A percentile compares a stretch with the other conserved stretches of the same genome.
These are phyloP conservation scores for Xylaria sp. DNA, from an alignment of 2,329 filamentous ascomycete species.

Conservation along the genomic window DNA sequence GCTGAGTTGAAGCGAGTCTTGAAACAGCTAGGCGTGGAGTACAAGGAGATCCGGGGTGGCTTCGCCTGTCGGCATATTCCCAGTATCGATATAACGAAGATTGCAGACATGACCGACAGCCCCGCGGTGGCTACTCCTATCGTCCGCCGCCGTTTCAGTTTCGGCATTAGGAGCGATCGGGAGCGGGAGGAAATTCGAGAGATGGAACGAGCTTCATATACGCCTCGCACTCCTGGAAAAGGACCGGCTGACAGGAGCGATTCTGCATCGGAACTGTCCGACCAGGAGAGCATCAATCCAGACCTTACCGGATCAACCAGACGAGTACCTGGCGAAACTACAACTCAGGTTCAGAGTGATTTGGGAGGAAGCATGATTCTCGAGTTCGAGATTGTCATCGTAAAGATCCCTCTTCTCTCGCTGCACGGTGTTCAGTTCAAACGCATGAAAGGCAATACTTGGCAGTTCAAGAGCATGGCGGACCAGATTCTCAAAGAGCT, in stretches of 20 bases:
- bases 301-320: conserved; percentile 48
- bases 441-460: conserved; percentile 88
- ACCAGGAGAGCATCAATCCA: conserved; percentile 60
- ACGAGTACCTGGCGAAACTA: conserved; percentile 75
- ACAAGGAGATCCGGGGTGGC: conserved; percentile 84
- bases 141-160: conserved; percentile 76
- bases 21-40: conserved; percentile 83
- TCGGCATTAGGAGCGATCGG: conserved; percentile 63
- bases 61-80: conserved; percentile 86
- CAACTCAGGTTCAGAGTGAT: conserved; percentile 85
- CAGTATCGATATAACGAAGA: conserved; percentile 79
- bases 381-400: conserved; percentile 93
- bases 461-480: conserved; percentile 98
- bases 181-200: conserved; percentile 70
- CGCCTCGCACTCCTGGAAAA: conserved; percentile 42
- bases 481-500: conserved; percentile 88
- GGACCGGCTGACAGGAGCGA: conserved; percentile 63
- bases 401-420: conserved; percentile 90
- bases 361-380: conserved; percentile 78
- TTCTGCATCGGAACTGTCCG: conserved; percentile 80
- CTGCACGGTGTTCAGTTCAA: conserved; percentile 98
- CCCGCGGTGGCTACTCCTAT: conserved; percentile 47
- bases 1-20: conserved; percentile 87
- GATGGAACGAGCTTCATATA: conserved; percentile 46
- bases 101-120: conserved; percentile 58